phyloP scores from a whole-genome alignment of 2,329 filamentous ascomycete species.

The Thelonectria rubi region DNA sequence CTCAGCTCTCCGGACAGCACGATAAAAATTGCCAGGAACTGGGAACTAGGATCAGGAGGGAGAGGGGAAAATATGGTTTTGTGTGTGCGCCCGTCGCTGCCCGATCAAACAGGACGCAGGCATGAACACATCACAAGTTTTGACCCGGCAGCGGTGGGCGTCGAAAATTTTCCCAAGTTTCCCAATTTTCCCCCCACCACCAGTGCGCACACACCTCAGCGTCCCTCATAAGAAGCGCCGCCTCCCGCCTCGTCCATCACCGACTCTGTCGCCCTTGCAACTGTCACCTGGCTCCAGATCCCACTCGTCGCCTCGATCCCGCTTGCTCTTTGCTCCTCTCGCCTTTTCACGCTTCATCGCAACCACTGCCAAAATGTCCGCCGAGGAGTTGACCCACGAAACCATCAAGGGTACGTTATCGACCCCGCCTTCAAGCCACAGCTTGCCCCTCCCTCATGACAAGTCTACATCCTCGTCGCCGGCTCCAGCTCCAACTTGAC shows the following conservation, averaged over 20 bases:
- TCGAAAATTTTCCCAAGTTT: constrained; percentile 34
- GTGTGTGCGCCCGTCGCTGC: constrained; percentile 31
- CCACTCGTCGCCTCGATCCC: constrained; percentile 31
- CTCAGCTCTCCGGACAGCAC: background rate
- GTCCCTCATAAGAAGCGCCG: constrained; percentile 35
- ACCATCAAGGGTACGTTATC: constrained; percentile 74
- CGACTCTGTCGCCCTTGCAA: constrained; percentile 25
- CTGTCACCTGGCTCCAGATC: constrained; percentile 21
- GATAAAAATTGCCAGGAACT: constrained; percentile 14
- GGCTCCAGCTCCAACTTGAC: constrained; percentile 1
- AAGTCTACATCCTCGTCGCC: constrained; percentile 11
- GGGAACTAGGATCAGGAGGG: constrained; percentile 1
- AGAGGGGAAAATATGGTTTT: background rate
- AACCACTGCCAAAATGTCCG: constrained; percentile 60
- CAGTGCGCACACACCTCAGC: background rate
- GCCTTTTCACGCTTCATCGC: constrained; percentile 26
- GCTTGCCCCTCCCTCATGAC: constrained; percentile 43
- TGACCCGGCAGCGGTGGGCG: constrained; percentile 33
- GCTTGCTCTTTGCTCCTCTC: constrained; percentile 16
- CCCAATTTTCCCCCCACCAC: constrained; percentile 39
- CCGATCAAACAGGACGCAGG: constrained; percentile 25
- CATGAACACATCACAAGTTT: constrained; percentile 33
- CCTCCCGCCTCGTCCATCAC: constrained; percentile 26
- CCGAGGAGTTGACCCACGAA: constrained; percentile 73
- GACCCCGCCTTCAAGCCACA: constrained; percentile 21